Conservation (phyloP, 441 rosid species). For the Caryocar brasiliense region DNA sequence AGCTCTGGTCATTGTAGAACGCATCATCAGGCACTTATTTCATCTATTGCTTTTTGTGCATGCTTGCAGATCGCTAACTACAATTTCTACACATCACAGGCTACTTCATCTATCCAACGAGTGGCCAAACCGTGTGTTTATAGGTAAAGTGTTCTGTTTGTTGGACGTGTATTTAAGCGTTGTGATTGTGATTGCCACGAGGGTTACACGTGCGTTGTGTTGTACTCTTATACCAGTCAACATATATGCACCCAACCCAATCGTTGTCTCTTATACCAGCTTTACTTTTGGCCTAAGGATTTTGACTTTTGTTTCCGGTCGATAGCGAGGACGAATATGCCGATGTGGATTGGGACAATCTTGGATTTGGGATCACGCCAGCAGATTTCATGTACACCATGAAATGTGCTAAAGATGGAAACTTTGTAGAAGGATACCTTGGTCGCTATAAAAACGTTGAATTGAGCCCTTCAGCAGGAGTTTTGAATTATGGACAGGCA, state of each 20-base stretch:
- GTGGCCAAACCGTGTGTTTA: constrained; percentile 15
- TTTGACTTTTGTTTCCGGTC: too few species aligned
- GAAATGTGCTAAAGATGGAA: constrained; percentile 42
- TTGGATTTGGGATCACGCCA: constrained; percentile 60
- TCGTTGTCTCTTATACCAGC: too few species aligned
- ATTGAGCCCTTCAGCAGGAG: constrained; percentile 74
- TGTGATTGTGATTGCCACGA: too few species aligned
- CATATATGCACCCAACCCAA: too few species aligned
- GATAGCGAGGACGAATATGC: constrained; percentile 55
- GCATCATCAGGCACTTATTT: too few species aligned
- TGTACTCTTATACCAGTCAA: too few species aligned
- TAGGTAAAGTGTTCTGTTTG: constrained; percentile 14
- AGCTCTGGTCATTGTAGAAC: too few species aligned
- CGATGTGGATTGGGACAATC: constrained; percentile 77
- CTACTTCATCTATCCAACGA: constrained; percentile 28
- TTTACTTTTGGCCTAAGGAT: too few species aligned
- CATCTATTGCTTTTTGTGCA: too few species aligned
- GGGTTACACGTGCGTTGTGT: too few species aligned
- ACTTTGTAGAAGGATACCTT: constrained; percentile 41
- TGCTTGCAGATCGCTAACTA: constrained; percentile 21
- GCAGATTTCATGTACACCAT: constrained; percentile 68
- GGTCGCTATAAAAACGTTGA: constrained; percentile 50
- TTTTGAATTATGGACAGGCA: constrained; percentile 85
- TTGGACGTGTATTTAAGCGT: not conserved
- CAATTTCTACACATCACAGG: constrained; percentile 31